Evolutionary conservation across 331 rosid species (phyloP).

Genomic region (Malus hybrid): DNA sequence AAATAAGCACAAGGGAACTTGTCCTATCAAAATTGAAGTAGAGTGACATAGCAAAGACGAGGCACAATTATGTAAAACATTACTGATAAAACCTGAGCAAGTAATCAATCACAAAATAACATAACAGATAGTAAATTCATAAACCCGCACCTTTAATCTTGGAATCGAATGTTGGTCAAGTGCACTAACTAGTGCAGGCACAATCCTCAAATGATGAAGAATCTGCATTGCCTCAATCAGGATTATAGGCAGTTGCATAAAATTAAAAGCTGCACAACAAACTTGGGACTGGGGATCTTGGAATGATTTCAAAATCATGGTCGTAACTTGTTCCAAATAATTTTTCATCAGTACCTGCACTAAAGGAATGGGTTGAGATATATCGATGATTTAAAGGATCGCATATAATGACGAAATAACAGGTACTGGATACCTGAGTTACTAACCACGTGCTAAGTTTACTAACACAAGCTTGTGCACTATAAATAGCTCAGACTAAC

Average conservation of each 20-base stretch:
- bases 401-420: not conserved
- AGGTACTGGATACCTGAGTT: not conserved
- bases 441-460: not conserved
- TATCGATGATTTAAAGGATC: not conserved
- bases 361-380: not conserved
- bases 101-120: not conserved
- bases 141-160: not conserved
- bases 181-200: not conserved
- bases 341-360: constrained; percentile 10
- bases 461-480: not conserved
- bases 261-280: constrained; percentile 9
- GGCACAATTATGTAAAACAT: not conserved
- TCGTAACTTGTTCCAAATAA: not conserved
- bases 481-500: not conserved
- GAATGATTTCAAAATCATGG: not conserved
- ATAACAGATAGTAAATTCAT: not conserved
- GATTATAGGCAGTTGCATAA: constrained; percentile 4
- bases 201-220: constrained; percentile 7
- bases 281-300: constrained; percentile 6
- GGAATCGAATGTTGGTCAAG: not conserved
- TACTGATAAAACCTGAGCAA: not conserved
- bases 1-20: not conserved
- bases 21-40: not conserved
- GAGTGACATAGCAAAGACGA: not conserved
- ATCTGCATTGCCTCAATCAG: constrained; percentile 8